A percentile compares a stretch with the other conserved stretches of the same genome.
Conservation (phyloP, 306 rosid genomes). For the Cicer pinnatifidum region DNA sequence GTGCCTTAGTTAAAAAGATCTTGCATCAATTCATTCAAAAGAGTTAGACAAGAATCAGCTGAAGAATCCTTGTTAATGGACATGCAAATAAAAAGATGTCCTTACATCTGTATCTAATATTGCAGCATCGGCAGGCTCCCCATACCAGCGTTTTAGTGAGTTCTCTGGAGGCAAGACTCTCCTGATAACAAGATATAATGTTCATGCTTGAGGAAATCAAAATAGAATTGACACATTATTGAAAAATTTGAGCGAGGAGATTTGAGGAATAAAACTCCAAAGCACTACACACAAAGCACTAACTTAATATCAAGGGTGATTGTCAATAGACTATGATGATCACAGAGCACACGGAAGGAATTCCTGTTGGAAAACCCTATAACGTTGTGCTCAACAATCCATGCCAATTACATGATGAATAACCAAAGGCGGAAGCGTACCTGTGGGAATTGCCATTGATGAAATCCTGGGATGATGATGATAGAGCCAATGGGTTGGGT, state of each 20-base stretch:
- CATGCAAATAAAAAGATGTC: constrained; percentile 1
- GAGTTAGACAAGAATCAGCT: constrained; percentile 22
- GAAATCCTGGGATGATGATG: too few species aligned
- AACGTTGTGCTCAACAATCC: too few species aligned
- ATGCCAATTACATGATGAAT: too few species aligned
- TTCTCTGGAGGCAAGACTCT: constrained; percentile 48
- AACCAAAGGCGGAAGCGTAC: too few species aligned
- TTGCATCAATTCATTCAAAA: constrained; percentile 32
- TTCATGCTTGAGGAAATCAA: constrained; percentile 20
- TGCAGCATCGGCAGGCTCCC: constrained; percentile 77
- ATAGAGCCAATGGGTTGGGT: too few species aligned
- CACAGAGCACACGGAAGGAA: constrained; percentile 11
- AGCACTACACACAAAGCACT: neutral
- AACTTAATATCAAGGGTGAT: constrained; percentile 57
- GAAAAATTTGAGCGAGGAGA: neutral
- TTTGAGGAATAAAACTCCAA: neutral
- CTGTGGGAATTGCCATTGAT: too few species aligned
- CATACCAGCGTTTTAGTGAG: constrained; percentile 76
- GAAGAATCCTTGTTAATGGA: neutral
- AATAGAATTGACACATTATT: too few species aligned
- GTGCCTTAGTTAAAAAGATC: neutral
- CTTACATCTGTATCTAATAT: constrained; percentile 65
- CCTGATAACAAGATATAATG: neutral
- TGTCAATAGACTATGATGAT: constrained; percentile 38
- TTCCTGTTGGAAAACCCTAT: too few species aligned